A percentile compares a stretch with the other conserved stretches of the same genome.
Conservation (phyloP, 228 moss, liverwort and hornwort genomes). For the Sphagnum fallax region DNA sequence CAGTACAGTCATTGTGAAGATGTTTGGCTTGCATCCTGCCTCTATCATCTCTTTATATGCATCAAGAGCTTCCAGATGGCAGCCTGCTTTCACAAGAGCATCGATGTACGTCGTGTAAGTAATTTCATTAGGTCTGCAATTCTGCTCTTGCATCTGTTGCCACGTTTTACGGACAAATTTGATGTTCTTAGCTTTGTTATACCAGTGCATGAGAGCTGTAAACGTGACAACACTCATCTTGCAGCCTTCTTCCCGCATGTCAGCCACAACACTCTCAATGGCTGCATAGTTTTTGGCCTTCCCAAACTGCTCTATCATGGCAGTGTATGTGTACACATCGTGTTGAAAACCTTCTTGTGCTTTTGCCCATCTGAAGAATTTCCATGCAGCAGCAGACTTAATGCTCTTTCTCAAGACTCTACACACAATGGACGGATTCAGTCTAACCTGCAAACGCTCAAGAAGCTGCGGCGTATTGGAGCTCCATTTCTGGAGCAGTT, state of each 20-base stretch:
- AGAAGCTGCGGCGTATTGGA: constrained; percentile 49
- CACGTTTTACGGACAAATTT: constrained; percentile 54
- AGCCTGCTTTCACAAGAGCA: constrained; percentile 55
- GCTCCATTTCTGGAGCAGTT: constrained; percentile 51
- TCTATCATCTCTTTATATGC: constrained; percentile 60
- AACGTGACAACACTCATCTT: constrained; percentile 33
- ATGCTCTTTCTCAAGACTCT: constrained; percentile 56
- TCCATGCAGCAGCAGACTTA: constrained; percentile 39
- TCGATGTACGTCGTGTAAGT: constrained; percentile 65
- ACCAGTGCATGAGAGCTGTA: constrained; percentile 69
- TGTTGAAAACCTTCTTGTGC: constrained; percentile 48
- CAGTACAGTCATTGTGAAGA: constrained; percentile 68
- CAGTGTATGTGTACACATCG: constrained; percentile 48
- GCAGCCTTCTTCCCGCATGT: constrained; percentile 53
- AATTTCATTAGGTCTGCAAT: constrained; percentile 54
- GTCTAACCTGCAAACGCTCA: constrained; percentile 27
- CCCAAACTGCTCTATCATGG: constrained; percentile 57
- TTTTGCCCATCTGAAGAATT: constrained; percentile 72
- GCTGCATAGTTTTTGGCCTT: constrained; percentile 29
- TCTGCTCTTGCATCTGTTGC: constrained; percentile 54
- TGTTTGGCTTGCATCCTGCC: constrained; percentile 48
- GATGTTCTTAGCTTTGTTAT: constrained; percentile 53
- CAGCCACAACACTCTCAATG: constrained; percentile 44
- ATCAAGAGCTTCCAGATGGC: constrained; percentile 41
- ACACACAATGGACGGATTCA: constrained; percentile 50